Percentiles rank a stretch among this genome's conserved stretches.
These are phyloP conservation scores for Oemleria cerasiformis DNA, from an alignment of 306 rosid species.

Conservation along the genomic window DNA sequence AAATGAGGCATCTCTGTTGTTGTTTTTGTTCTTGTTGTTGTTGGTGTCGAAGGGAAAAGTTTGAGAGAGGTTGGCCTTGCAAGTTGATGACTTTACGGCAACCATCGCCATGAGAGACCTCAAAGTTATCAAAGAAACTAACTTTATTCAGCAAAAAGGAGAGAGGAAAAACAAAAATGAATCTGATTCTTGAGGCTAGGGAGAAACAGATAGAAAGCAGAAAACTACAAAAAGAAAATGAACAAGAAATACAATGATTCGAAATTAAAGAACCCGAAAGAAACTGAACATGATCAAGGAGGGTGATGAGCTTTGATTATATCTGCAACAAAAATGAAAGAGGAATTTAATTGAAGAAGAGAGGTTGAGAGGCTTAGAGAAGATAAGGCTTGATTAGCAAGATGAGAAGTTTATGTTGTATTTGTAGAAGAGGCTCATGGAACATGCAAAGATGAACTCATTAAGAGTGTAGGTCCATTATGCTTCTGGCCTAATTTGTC, in stretches of 20 bases:
- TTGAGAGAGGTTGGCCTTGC: constrained; percentile 32
- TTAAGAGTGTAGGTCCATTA: constrained; percentile 53
- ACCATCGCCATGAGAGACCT: constrained; percentile 35
- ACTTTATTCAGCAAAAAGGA: not conserved
- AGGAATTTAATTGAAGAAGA: constrained; percentile 4
- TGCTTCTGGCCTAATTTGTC: constrained; percentile 38
- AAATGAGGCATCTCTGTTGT: constrained; percentile 41
- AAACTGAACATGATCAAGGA: constrained; percentile 21
- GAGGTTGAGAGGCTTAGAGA: constrained; percentile 24
- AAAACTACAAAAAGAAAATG: constrained; percentile 35
- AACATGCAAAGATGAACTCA: constrained; percentile 30
- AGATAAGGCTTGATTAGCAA: constrained; percentile 25
- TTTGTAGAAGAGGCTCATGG: constrained; percentile 38
- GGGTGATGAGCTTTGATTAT: not conserved
- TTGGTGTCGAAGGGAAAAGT: constrained; percentile 30
- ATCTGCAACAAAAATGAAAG: not conserved
- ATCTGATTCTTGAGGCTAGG: constrained; percentile 22
- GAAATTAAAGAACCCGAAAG: constrained; percentile 7
- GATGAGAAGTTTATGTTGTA: constrained; percentile 29
- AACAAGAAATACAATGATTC: constrained; percentile 10
- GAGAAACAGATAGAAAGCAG: constrained; percentile 25
- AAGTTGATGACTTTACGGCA: constrained; percentile 39
- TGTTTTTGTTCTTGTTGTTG: constrained; percentile 18
- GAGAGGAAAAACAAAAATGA: constrained; percentile 12
- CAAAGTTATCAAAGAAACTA: not conserved